phyloP scores from a whole-genome alignment of 2,329 filamentous ascomycete genomes.

The Aspergillus costaricaensis region DNA sequence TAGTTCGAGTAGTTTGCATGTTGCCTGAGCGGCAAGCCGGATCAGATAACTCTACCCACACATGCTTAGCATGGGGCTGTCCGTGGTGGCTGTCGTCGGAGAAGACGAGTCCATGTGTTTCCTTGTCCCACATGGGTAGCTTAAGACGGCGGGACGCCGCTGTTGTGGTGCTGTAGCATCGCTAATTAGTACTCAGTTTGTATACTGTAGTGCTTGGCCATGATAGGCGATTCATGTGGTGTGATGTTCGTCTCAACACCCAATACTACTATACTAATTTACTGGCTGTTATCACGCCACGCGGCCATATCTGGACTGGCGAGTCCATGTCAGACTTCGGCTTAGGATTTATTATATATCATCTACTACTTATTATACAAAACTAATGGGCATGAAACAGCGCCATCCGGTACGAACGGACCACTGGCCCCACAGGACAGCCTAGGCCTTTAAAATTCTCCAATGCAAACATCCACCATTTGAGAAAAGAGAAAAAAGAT shows the following conservation, averaged over 20 bases:
- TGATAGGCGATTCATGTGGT: not conserved
- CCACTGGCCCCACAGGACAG: not conserved
- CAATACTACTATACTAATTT: not conserved
- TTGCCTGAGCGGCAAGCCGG: not conserved
- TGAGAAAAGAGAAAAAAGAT: not conserved
- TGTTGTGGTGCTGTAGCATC: not conserved
- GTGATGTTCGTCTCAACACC: not conserved
- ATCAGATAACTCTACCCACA: not conserved
- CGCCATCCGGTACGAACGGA: not conserved
- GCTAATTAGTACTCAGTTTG: not conserved
- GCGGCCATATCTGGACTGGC: not conserved
- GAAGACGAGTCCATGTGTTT: not conserved
- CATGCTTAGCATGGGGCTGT: not conserved
- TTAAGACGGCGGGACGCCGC: not conserved
- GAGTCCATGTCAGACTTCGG: not conserved
- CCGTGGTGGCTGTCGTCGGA: not conserved
- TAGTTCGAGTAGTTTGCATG: not conserved
- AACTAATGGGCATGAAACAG: not conserved
- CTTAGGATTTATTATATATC: not conserved
- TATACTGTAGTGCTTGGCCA: not conserved
- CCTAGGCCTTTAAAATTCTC: not conserved
- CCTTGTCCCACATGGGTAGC: not conserved
- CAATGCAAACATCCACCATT: not conserved
- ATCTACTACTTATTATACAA: constrained; percentile 5
- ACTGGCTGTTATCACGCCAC: not conserved